A percentile compares a stretch with the other conserved stretches of the same genome.
phyloP scores from a whole-genome alignment of 2,329 filamentous ascomycete species.

The Phialophora tarda region DNA sequence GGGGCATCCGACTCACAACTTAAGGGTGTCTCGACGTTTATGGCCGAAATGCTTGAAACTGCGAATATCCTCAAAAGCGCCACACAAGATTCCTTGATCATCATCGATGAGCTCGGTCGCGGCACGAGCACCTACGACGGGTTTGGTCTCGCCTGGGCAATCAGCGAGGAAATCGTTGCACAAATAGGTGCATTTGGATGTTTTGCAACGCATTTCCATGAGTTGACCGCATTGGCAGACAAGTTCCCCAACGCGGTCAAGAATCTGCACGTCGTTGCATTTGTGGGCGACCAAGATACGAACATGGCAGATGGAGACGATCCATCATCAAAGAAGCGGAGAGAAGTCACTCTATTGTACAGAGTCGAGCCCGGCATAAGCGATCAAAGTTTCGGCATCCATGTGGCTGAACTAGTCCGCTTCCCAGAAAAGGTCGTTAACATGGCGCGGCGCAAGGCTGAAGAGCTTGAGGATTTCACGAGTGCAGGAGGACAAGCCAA shows the following conservation, averaged over 20 bases:
- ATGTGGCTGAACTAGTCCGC: constrained; percentile 93
- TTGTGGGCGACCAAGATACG: constrained; percentile 65
- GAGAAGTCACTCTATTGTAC: constrained; percentile 92
- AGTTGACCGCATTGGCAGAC: constrained; percentile 88
- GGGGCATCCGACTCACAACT: constrained; percentile 96
- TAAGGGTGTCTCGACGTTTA: constrained; percentile 97
- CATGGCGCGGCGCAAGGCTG: constrained; percentile 99
- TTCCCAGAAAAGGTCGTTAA: constrained; percentile 97
- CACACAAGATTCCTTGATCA: constrained; percentile 92
- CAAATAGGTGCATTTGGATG: constrained; percentile 93
- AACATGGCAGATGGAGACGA: constrained; percentile 42
- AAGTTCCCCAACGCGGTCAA: constrained; percentile 79
- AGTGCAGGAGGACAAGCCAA: constrained; percentile 61
- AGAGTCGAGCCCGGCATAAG: constrained; percentile 95
- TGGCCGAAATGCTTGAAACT: constrained; percentile 99
- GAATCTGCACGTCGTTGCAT: constrained; percentile 94
- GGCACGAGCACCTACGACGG: constrained; percentile 98
- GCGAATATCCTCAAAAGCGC: constrained; percentile 98
- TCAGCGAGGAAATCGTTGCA: constrained; percentile 94
- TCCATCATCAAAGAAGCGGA: constrained; percentile 59
- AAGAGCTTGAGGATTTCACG: constrained; percentile 97
- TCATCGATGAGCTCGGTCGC: constrained; percentile 95
- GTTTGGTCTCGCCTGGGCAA: constrained; percentile 98
- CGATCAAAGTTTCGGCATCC: constrained; percentile 97
- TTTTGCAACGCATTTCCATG: constrained; percentile 98